Base-by-base conservation (phyloP, 2,329 filamentous ascomycete species). In the Podosphaera xanthii region DNA sequence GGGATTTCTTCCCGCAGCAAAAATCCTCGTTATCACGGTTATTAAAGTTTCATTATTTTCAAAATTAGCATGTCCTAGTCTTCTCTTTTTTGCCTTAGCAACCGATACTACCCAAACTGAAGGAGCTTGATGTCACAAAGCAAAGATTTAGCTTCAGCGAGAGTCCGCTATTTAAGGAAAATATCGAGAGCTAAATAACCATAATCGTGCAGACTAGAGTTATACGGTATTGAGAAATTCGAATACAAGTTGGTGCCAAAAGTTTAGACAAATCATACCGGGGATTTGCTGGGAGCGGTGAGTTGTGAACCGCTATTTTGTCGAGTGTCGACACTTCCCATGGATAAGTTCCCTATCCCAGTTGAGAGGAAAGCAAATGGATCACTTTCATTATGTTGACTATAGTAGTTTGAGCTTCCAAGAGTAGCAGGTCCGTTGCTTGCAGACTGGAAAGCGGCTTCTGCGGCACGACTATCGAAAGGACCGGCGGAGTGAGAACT, bases 401-500 rank as follows among this genome's bases (percentile, higher is more conserved):
- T 74, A 69, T 84, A 84, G 67, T 84, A 86, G 67, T 84, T 86
- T 49, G 84, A 82, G 40, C 84, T 82, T 48, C 85, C 86, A 61
- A 83, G 84, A 52, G 86, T 87, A 14, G 83, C 82, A 30, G 84
- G 84, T 59, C 86, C 87, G 65, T 92, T 91, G 65, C 84, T 84
- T 46, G 87, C 89, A 48, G 86, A 87, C 69, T 87, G 87, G 76
- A 98, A 98, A 34, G 92, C 91, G 61, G 89, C 89, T 74, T 97
- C 91, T 14, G 91, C 88, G 62, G 88, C 86, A 63, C 90, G 87
- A 75, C 89, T 94, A 69, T 95, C 90, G 68, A 98, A 97, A 4
- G 85, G 85, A 10, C 88, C 86, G 49, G 86, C 86, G 33, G 86
- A 86, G 71, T 92, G 88, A 65, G 88, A 84, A 58, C 83, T 82